These are phyloP conservation scores for Cladophialophora psammophila DNA, from an alignment of 2,329 filamentous ascomycete genomes.

Conservation along the genomic window DNA sequence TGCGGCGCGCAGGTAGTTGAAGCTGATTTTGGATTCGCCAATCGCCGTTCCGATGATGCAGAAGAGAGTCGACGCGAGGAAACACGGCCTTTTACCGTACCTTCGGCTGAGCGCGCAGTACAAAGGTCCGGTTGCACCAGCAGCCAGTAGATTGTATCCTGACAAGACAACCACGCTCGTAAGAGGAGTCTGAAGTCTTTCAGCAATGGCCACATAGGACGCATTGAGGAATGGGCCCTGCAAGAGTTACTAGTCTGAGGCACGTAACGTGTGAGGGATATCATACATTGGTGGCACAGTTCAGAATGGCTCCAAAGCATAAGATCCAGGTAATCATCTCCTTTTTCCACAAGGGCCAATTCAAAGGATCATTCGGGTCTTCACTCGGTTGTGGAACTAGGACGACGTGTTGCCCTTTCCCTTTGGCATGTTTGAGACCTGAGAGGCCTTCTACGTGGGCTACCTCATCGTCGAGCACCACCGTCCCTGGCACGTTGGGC, in stretches of 20 bases:
- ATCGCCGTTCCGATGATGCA: constrained; percentile 37
- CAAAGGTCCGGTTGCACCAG: constrained; percentile 37
- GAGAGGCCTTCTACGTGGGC: constrained; percentile 30
- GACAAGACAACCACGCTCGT: constrained; percentile 36
- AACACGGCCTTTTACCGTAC: constrained; percentile 49
- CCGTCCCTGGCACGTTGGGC: constrained; percentile 36
- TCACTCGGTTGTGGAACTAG: constrained; percentile 42
- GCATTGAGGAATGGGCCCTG: constrained; percentile 37
- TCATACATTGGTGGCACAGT: constrained; percentile 38
- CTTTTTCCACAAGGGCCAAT: constrained; percentile 43
- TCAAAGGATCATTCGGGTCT: constrained; percentile 45
- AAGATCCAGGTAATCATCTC: constrained; percentile 42
- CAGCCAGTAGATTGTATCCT: constrained; percentile 40
- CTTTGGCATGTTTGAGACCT: constrained; percentile 36
- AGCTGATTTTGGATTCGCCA: constrained; percentile 35
- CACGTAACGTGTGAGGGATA: background rate
- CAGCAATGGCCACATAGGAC: constrained; percentile 36
- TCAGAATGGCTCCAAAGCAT: constrained; percentile 42
- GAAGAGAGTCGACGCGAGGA: constrained; percentile 38
- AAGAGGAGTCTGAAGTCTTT: constrained; percentile 30
- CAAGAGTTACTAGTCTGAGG: too few species aligned
- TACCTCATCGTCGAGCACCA: constrained; percentile 36
- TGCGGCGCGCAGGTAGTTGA: constrained; percentile 37
- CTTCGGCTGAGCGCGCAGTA: constrained; percentile 52
- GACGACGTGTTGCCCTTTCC: constrained; percentile 35